Base-by-base conservation (phyloP, 805 yeast species). In the Yarrowia sp. region DNA sequence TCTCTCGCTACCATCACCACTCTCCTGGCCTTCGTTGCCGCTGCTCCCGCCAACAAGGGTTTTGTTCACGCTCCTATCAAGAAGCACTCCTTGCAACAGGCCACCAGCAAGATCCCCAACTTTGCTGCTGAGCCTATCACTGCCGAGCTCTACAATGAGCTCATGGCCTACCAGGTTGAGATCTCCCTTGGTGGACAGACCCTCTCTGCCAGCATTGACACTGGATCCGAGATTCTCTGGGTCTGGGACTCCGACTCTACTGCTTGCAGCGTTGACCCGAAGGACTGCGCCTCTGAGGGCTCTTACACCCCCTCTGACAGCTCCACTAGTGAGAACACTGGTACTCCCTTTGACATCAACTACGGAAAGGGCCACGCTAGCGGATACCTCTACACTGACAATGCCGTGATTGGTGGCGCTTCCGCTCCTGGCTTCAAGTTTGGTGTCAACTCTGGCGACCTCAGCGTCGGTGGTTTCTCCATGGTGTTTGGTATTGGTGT, bases 141-240 rank as follows among this genome's bases (percentile, higher is more conserved):
- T 17, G 39, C 42, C 17, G 42, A 52, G 42, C 56, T 52, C 42
- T 52, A 36, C 60, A 53, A 53, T 15, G 19, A 19, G 44, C 19
- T 53, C 20, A 39, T 15, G 10, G 17, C 60, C 15, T 53, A 53
- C 60, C 14, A 53, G 17, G 60, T 53, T 8, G 17, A 20, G 10
- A 53, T 53, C n/a, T 3, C 44, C 12, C 44, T 53, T 4, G 61
- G 61, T 24, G 61, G 61, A 3, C 61, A 55, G 46, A 20, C 5
- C 3, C 39, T 39, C 36, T 6, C 44, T 9, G 61, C 46, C 20
- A 15, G 24, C 19, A 39, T 55, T 9, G 46, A 55, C 9, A 55
- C 61, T 10, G 61, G 61, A 9, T 55, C 46, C 19, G 61, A 39
- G 30, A 20, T 38, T 20, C 60, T 53, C 10, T 53, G 60, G 60